phyloP scores from a whole-genome alignment of 768 basidiomycete species.

The Rhizopogon rudus region DNA sequence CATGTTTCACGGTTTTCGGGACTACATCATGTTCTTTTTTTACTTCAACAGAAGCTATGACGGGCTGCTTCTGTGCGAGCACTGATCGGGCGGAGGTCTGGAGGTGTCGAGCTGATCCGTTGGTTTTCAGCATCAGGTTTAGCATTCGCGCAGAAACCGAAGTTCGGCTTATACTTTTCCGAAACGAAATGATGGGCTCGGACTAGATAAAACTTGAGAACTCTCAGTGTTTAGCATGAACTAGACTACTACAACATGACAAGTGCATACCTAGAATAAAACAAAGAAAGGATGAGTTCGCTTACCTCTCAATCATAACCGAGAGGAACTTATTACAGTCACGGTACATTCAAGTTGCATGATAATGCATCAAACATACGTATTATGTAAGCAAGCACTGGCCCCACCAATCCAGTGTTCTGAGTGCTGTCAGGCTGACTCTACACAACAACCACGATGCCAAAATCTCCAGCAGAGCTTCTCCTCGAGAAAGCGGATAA shows the following conservation, averaged over 20 bases:
- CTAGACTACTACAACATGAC: no score
- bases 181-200: no score
- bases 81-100: constrained; percentile 4
- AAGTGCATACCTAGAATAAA: no score
- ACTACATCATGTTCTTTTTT: background rate
- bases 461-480: constrained; percentile 73
- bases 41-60: background rate
- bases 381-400: constrained; percentile 4
- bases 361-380: no score
- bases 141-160: constrained; percentile 2
- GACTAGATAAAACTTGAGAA: no score
- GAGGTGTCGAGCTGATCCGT: constrained; percentile 3
- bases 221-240: no score
- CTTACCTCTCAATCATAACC: no score
- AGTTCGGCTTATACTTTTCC: no score
- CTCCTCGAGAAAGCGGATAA: constrained; percentile 89
- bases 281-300: no score
- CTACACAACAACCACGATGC: constrained; percentile 45
- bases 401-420: no score
- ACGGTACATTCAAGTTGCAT: no score
- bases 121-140: constrained; percentile 4
- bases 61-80: background rate
- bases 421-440: constrained; percentile 2
- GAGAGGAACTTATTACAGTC: no score
- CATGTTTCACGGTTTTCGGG: constrained; percentile 1